These are phyloP conservation scores for Boletus rex-veris DNA, from an alignment of 768 basidiomycete genomes.

Conservation along the genomic window DNA sequence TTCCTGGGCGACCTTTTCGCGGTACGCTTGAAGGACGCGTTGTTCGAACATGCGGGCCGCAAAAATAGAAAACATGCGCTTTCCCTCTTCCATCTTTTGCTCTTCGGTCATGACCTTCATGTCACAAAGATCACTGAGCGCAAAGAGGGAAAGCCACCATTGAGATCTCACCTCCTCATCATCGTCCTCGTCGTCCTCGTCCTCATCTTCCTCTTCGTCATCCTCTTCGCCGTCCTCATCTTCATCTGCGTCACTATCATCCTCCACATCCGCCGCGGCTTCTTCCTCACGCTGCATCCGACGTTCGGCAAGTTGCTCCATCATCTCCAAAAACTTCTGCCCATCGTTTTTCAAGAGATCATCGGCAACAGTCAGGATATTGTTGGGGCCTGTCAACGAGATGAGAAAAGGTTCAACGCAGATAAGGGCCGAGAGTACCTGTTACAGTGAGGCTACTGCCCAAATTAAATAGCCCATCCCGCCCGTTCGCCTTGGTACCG, in stretches of 20 bases:
- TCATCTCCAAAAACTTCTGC: conserved; percentile 99
- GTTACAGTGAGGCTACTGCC: conserved; percentile 81
- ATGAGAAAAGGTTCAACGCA: conserved; percentile 18
- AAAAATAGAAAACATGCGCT: conserved; percentile 99
- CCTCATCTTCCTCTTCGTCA: conserved; percentile 60
- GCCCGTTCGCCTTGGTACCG: conserved; percentile 44
- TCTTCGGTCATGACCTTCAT: conserved; percentile 82
- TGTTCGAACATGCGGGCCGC: conserved; percentile 99
- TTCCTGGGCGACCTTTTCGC: conserved; percentile 95
- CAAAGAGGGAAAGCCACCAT: background rate
- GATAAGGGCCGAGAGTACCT: conserved; percentile 43
- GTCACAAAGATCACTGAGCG: conserved; percentile 10
- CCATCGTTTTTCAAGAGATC: conserved; percentile 98
- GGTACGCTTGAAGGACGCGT: conserved; percentile 92
- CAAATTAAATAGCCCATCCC: conserved; percentile 75
- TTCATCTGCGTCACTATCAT: conserved; percentile 59
- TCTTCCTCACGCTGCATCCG: conserved; percentile 89
- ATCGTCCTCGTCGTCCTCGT: conserved; percentile 46
- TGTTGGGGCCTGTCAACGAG: conserved; percentile 63
- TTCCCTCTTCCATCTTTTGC: conserved; percentile 99
- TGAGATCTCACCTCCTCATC: conserved; percentile 42
- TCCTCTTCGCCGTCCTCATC: conserved; percentile 59
- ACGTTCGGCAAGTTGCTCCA: conserved; percentile 96
- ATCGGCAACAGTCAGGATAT: conserved; percentile 97
- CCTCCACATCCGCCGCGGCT: conserved; percentile 56